Conservation (phyloP, 73 alveolate species). For the Blepharisma stoltei region DNA sequence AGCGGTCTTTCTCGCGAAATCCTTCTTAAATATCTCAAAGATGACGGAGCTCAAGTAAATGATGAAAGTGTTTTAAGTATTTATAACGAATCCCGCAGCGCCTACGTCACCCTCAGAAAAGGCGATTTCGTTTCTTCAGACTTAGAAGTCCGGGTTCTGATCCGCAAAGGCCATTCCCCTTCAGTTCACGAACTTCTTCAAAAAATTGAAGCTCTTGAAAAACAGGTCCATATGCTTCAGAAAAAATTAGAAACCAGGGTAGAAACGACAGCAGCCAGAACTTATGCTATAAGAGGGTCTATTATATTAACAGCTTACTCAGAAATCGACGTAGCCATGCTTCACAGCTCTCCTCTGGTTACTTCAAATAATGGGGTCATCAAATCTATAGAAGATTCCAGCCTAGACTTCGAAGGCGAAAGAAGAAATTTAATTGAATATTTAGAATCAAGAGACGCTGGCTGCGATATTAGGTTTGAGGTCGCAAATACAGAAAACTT, state of each 20-base stretch:
- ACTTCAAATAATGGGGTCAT: neutral
- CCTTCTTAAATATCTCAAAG: too few species aligned
- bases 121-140: neutral
- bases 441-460: neutral
- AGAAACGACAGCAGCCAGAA: neutral
- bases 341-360: slow-evolving; percentile 13
- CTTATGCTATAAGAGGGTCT: neutral
- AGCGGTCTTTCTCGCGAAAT: too few species aligned
- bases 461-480: slow-evolving; percentile 14
- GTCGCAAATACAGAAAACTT: slow-evolving; percentile 15
- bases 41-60: too few species aligned
- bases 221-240: neutral
- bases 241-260: neutral
- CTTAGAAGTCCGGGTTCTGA: neutral
- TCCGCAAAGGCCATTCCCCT: neutral
- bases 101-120: neutral
- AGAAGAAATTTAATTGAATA: slow-evolving; percentile 1
- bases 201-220: slow-evolving; percentile 2
- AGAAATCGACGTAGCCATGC: slow-evolving; percentile 20
- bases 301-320: neutral
- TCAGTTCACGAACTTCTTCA: neutral
- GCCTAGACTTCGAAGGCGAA: slow-evolving; percentile 21
- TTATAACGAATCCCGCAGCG: slow-evolving; percentile 8
- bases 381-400: neutral
- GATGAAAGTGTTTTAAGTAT: too few species aligned